Evolutionary conservation across 2,329 filamentous ascomycete species (phyloP), one percentile per base, ranked within the genome.

Genomic region (Calonectria pseudoreteaudii): DNA sequence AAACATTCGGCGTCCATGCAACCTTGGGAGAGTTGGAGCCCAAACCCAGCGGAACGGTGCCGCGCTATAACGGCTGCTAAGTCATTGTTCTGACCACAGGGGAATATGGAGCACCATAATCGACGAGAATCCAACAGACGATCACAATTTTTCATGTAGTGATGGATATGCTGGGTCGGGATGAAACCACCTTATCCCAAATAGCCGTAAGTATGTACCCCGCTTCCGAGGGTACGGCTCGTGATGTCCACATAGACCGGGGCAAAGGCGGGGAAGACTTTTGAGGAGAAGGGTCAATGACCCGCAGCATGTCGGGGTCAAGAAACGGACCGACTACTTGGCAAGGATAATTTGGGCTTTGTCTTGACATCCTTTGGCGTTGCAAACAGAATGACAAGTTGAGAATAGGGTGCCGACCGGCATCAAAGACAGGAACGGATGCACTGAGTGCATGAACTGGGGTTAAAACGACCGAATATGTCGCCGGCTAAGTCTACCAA

Each of bases 111-210:
- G 41, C 5, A 20, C 41, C 2, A 47, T 47, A 10, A 9, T 47
- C 11, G 41, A 23, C 20, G 23, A 47, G 8, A 23, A 23, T 13
- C n/a, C 4, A 47, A n/a, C 18, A n/a, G n/a, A 9, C 10, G 10
- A 47, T n/a, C 9, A 23, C 6, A 10, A 6, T 20, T 44, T 44
- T 44, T 18, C 1, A n/a, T 9, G 6, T 18, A 3, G 3, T 31
- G 28, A 31, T 34, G 4, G 52, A 10, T 18, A 41, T n/a, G n/a
- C 18, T 26, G n/a, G 34, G 34, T 14, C 26, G 31, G 13, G 34
- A 60, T 41, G n/a, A 36, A 60, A 60, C 41, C n/a, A 41, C 56
- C 56, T 60, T 60, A 41, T 60, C 34, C 56, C 56, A 60, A 60
- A 60, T 60, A 60, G 56, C 56, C 56, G 56, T 60, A 28, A 18